Conservation (phyloP, 2,329 filamentous ascomycete genomes). For the Aureobasidium leucospermi region DNA sequence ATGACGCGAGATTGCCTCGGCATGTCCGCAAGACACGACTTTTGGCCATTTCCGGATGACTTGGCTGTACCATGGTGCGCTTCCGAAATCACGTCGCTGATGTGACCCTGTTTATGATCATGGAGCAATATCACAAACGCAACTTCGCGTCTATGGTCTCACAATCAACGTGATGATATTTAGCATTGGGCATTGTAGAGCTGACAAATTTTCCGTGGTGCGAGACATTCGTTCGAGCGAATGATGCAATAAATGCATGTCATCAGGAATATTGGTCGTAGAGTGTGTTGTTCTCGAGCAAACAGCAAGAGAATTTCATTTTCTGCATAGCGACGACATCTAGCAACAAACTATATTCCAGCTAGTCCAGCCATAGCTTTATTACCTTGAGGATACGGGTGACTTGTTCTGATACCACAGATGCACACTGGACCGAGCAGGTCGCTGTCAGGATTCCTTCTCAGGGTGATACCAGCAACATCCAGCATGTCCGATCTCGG, state of each 20-base stretch:
- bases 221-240: no score
- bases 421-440: neutral
- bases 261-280: no score
- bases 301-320: no score
- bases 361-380: no score
- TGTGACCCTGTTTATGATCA: neutral
- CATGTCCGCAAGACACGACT: neutral
- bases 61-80: neutral
- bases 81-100: neutral
- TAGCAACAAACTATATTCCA: no score
- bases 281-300: no score
- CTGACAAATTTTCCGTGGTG: no score
- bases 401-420: neutral
- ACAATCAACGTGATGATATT: neutral
- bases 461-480: neutral
- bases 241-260: no score
- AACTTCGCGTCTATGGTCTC: neutral
- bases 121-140: neutral
- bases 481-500: neutral
- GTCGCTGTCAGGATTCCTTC: neutral
- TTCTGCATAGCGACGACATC: no score
- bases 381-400: no score
- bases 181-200: no score
- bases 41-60: neutral
- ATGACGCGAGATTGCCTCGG: neutral